phyloP scores from a whole-genome alignment of 2,329 filamentous ascomycete genomes.

The Cryoendolithus antarcticus region DNA sequence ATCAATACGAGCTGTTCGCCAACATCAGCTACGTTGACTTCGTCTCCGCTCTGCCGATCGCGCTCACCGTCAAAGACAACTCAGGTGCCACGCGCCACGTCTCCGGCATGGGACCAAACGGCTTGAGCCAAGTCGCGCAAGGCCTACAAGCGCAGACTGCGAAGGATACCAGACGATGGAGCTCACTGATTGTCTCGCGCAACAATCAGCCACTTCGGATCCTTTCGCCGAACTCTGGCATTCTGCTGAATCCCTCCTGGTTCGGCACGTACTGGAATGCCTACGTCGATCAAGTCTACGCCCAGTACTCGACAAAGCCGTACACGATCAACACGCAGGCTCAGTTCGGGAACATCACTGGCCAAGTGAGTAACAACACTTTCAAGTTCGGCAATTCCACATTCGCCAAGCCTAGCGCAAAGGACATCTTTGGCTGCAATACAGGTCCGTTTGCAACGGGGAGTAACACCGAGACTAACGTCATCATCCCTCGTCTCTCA shows the following conservation, averaged over 20 bases:
- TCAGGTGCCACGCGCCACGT: slow-evolving; percentile 26
- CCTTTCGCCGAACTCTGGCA: slow-evolving; percentile 33
- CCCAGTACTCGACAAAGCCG: slow-evolving; percentile 30
- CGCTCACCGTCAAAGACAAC: slow-evolving; percentile 25
- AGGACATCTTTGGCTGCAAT: slow-evolving; percentile 56
- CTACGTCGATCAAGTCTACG: slow-evolving; percentile 41
- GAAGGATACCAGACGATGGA: slow-evolving; percentile 49
- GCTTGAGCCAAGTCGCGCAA: slow-evolving; percentile 43
- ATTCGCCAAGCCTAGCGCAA: slow-evolving; percentile 46
- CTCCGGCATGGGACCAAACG: slow-evolving; percentile 50
- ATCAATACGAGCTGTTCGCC: slow-evolving; percentile 33
- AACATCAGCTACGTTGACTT: slow-evolving; percentile 31
- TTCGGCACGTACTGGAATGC: slow-evolving; percentile 40
- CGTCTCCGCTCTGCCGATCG: slow-evolving; percentile 30
- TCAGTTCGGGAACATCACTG: slow-evolving; percentile 34
- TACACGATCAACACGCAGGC: slow-evolving; percentile 55
- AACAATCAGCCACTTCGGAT: slow-evolving; percentile 28
- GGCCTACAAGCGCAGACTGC: slow-evolving; percentile 43
- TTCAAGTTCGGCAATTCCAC: slow-evolving; percentile 31
- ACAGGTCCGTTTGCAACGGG: slow-evolving; percentile 47
- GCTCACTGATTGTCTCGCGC: slow-evolving; percentile 40
- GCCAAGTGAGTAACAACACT: slow-evolving; percentile 23
- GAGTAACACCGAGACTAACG: slow-evolving; percentile 33
- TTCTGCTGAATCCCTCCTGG: slow-evolving; percentile 32
- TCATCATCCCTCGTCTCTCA: slow-evolving; percentile 59